A percentile compares a stretch with the other conserved stretches of the same genome.
These are phyloP conservation scores for Nakaseomyces delphensis DNA, from an alignment of 1,139 yeast genomes.

Conservation along the genomic window DNA sequence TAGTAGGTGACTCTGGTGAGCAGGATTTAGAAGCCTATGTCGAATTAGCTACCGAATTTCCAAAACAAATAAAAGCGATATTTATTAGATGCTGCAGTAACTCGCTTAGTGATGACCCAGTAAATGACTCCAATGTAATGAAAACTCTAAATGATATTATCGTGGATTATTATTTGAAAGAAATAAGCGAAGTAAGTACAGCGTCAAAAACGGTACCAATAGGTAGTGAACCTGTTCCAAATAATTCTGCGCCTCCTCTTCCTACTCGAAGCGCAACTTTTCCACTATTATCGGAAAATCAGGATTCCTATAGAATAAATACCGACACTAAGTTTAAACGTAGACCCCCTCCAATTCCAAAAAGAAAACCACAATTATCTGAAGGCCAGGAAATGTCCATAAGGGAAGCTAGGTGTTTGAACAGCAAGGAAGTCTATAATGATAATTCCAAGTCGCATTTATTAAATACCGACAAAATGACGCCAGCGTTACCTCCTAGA, in stretches of 20 bases:
- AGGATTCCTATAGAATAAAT: not conserved
- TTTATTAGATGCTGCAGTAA: constrained; percentile 73
- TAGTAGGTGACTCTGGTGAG: constrained; percentile 95
- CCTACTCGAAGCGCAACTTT: not conserved
- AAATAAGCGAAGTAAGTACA: not conserved
- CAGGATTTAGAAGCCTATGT: constrained; percentile 87
- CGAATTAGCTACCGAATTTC: constrained; percentile 54
- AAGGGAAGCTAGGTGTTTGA: constrained; percentile 9
- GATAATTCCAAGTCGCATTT: not conserved
- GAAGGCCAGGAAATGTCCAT: constrained; percentile 13
- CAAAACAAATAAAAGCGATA: constrained; percentile 60
- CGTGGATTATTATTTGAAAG: constrained; percentile 13
- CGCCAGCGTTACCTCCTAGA: constrained; percentile 24
- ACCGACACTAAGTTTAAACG: constrained; percentile 8
- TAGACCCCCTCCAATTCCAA: constrained; percentile 17
- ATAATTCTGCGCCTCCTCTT: not conserved
- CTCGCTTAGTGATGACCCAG: constrained; percentile 49
- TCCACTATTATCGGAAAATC: not conserved
- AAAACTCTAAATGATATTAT: constrained; percentile 29
- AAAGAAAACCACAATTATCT: constrained; percentile 12
- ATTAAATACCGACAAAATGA: constrained; percentile 4
- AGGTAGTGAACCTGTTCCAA: not conserved
- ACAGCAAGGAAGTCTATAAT: constrained; percentile 8
- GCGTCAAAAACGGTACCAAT: not conserved
- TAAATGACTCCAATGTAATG: constrained; percentile 31